phyloP scores from a whole-genome alignment of 1,284 basidiomycete genomes.

The Mycena sp. region DNA sequence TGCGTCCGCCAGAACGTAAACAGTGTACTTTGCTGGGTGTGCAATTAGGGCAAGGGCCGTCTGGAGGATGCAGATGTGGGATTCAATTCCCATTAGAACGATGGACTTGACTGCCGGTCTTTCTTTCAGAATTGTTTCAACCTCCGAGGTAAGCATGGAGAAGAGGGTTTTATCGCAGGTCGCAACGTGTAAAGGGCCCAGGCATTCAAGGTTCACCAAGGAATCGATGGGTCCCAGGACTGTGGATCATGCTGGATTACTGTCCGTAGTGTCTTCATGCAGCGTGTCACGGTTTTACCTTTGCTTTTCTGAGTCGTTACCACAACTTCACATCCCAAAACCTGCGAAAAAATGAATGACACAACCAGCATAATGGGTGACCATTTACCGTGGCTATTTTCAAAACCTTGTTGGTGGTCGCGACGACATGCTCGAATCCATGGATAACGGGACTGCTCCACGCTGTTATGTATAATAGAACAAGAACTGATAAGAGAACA shows the following conservation, averaged over 20 bases:
- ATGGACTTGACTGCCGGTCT: constrained; percentile 63
- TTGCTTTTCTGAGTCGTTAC: constrained; percentile 87
- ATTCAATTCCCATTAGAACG: constrained; percentile 90
- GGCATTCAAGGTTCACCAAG: constrained; percentile 66
- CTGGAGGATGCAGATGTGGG: constrained; percentile 91
- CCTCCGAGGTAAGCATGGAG: constrained; percentile 83
- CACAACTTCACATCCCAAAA: constrained; percentile 76
- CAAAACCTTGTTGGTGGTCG: constrained; percentile 78
- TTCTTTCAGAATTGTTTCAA: constrained; percentile 61
- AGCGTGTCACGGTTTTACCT: constrained; percentile 53
- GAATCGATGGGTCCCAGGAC: constrained; percentile 79
- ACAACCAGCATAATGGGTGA: neutral
- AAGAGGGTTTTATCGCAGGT: constrained; percentile 81
- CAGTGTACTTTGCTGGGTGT: constrained; percentile 42
- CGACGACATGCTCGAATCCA: constrained; percentile 76
- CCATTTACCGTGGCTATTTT: constrained; percentile 73
- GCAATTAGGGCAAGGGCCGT: constrained; percentile 76
- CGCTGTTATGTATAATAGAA: neutral
- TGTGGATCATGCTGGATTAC: constrained; percentile 39
- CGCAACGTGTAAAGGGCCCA: constrained; percentile 67
- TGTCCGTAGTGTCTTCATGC: constrained; percentile 1
- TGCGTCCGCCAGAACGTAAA: constrained; percentile 84
- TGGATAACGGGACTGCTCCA: constrained; percentile 62
- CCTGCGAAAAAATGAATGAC: constrained; percentile 44
- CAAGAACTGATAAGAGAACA: neutral